Base-by-base conservation (phyloP, 208 protist genomes). In the Leishmania turanica region DNA sequence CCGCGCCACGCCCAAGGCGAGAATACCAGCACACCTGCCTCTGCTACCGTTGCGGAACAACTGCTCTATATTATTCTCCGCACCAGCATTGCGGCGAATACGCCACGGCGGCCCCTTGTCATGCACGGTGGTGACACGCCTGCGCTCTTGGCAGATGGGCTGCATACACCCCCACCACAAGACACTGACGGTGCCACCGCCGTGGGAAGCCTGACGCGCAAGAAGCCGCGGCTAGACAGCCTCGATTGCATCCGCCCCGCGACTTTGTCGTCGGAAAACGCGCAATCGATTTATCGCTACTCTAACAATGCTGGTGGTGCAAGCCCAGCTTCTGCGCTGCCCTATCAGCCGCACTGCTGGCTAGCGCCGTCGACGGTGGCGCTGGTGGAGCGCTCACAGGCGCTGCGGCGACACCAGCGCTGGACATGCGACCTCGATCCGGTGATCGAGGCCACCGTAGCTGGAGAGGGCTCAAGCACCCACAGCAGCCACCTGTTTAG, bases 1-100 rank as follows among this genome's bases (percentile, higher is more conserved):
- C 47, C 76, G 76, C 47, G 37, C 34, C 56, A 66, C 24, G 17
- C n/a, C 49, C 54, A 68, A 62, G 53, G 40, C 9, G n/a, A 49
- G 1, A 11, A 8, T 45, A n/a, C 47, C 62, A 31, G 64, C 42
- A 19, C 47, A 9, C 3, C 21, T n/a, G 60, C 76, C 64, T 31
- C 47, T 71, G 47, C 76, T 17, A 88, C 92, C 8, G 75, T 91
- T 42, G 86, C 83, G 1, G 91, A 91, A 62, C 81, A 91, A 68
- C 86, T 96, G 78, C 81, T 97, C n/a, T 94, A 96, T 74, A 87
- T 97, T 42, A 89, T 97, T 60, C 85, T 97, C 31, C 91, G 91
- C 78, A 97, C 94, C 9, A 94, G 94, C 75, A 81, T 90, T 47
- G 85, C 88, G 1, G 91, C 86, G 3, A 82, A 87, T 54, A 82